Evolutionary conservation across 148 eudicot genomes (phyloP).

Genomic region (Rhododendron williamsianum): DNA sequence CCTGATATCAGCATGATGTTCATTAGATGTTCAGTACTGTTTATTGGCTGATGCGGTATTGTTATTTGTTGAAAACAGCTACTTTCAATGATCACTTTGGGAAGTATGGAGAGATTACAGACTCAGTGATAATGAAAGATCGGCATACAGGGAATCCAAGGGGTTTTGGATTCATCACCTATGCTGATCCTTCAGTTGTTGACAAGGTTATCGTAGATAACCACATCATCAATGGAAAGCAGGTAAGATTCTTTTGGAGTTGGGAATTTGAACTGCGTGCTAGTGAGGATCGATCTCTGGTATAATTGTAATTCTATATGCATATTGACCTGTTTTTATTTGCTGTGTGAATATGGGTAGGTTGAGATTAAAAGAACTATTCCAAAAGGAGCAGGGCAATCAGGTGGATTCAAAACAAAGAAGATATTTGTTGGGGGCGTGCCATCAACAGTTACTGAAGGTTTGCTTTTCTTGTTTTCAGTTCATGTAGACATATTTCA

Average conservation of each 20-base stretch:
- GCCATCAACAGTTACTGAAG: conserved; percentile 59
- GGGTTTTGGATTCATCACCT: no score
- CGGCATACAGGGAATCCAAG: no score
- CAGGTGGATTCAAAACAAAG: conserved; percentile 63
- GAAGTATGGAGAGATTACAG: no score
- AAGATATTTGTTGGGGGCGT: conserved; percentile 79
- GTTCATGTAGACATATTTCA: not conserved
- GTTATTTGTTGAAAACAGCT: no score
- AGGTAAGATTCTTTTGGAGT: conserved; percentile 27
- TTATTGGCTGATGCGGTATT: not conserved
- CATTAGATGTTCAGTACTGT: not conserved
- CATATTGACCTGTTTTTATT: not conserved
- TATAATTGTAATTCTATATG: not conserved
- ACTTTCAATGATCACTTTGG: no score
- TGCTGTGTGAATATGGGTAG: conserved; percentile 23
- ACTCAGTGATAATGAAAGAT: no score
- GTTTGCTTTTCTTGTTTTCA: conserved; percentile 16
- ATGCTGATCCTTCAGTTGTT: no score
- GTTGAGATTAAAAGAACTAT: conserved; percentile 85
- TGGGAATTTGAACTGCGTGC: not conserved
- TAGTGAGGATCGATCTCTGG: not conserved
- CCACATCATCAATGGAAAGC: conserved; percentile 68
- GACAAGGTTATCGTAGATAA: conserved; percentile 63
- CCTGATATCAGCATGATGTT: not conserved
- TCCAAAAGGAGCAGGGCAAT: conserved; percentile 65